A percentile compares a stretch with the other conserved stretches of the same genome.
Conservation (phyloP, 2,329 filamentous ascomycete genomes). For the Clonostachys byssicola region DNA sequence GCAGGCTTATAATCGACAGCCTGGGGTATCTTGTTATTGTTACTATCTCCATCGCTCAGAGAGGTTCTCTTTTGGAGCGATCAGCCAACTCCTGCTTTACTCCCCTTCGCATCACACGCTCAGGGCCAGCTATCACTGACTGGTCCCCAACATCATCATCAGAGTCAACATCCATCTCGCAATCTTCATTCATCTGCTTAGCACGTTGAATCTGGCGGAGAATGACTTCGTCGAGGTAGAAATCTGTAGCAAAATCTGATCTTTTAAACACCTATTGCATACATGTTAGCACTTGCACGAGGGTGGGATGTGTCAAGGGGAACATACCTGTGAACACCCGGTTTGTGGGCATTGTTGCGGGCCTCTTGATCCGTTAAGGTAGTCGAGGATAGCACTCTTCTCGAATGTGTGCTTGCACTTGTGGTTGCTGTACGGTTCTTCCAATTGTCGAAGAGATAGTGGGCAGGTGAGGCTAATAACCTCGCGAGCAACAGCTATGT, state of each 20-base stretch:
- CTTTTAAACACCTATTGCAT: conserved; percentile 38
- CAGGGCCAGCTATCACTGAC: not conserved
- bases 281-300: not conserved
- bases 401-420: conserved; percentile 74
- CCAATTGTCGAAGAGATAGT: conserved; percentile 59
- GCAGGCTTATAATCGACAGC: too few relatives aligned
- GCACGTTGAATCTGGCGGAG: conserved; percentile 54
- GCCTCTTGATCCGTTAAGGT: conserved; percentile 33
- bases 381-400: conserved; percentile 56
- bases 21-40: too few relatives aligned
- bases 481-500: conserved; percentile 62
- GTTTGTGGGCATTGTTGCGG: conserved; percentile 58
- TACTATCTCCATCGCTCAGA: too few relatives aligned
- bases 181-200: conserved; percentile 35
- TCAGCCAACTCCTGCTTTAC: too few relatives aligned
- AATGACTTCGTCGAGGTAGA: conserved; percentile 52
- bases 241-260: conserved; percentile 33
- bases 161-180: conserved; percentile 8
- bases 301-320: not conserved
- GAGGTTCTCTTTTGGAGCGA: too few relatives aligned
- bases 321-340: conserved; percentile 55
- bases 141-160: conserved; percentile 12
- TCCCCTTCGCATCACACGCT: too few relatives aligned
- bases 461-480: conserved; percentile 66
- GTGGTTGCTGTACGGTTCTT: conserved; percentile 60